phyloP scores from a whole-genome alignment of 345 rosid genomes.

The Eucalyptus polyanthemos region DNA sequence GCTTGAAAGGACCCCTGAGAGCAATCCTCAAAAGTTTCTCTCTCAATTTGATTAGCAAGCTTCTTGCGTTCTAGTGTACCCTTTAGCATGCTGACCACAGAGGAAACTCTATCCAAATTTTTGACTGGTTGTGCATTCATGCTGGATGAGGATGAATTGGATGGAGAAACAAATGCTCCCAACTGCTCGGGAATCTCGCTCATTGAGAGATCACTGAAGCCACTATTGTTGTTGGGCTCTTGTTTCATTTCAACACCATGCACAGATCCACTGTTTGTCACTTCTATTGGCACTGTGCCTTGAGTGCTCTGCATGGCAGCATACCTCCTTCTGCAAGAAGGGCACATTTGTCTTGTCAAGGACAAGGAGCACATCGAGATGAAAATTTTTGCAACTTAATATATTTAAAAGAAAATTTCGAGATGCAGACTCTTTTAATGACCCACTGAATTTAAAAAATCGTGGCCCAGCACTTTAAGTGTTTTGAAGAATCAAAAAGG shows the following conservation, averaged over 20 bases:
- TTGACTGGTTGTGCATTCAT: constrained; percentile 19
- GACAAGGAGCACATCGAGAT: not conserved
- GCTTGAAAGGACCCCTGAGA: constrained; percentile 8
- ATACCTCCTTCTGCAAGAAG: constrained; percentile 44
- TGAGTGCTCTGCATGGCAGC: constrained; percentile 53
- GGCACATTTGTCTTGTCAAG: not conserved
- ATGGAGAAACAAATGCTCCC: constrained; percentile 30
- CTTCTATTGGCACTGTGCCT: constrained; percentile 19
- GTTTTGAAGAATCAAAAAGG: not conserved
- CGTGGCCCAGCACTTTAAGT: not conserved
- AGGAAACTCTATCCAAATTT: constrained; percentile 34
- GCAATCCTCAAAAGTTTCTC: constrained; percentile 22
- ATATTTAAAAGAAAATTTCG: not conserved
- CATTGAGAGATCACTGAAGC: constrained; percentile 10
- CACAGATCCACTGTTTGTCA: constrained; percentile 8
- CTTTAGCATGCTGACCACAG: constrained; percentile 65
- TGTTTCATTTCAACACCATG: constrained; percentile 17
- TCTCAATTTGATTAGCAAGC: constrained; percentile 26
- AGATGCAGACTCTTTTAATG: not conserved
- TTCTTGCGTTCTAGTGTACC: constrained; percentile 51
- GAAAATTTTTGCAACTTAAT: not conserved
- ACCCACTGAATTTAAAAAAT: not conserved
- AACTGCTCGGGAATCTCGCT: constrained; percentile 23
- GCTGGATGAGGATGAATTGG: constrained; percentile 48
- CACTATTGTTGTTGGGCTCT: constrained; percentile 18